A percentile compares a stretch with the other conserved stretches of the same genome.
These are phyloP conservation scores for Glaciozyma martinii DNA, from an alignment of 768 basidiomycete species.

Conservation along the genomic window DNA sequence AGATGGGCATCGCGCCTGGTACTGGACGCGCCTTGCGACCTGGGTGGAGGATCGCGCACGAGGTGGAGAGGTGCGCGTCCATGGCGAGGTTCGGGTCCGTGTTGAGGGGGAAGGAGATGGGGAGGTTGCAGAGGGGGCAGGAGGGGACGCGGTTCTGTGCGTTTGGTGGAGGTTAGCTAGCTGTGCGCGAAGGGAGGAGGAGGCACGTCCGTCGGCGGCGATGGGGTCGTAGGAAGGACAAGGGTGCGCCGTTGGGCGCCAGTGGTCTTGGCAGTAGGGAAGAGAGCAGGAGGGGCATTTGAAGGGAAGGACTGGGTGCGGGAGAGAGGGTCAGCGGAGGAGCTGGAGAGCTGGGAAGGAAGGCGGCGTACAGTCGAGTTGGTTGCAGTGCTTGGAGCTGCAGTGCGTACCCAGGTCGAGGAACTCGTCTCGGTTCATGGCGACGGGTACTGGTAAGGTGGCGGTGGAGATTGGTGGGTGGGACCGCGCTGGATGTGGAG, in stretches of 20 bases:
- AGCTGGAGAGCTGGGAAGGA: not conserved
- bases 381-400: constrained; percentile 6
- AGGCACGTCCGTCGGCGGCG: constrained; percentile 8
- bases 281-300: constrained; percentile 21
- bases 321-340: not conserved
- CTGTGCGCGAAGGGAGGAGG: too few species aligned
- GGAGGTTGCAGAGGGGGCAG: constrained; percentile 27
- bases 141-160: constrained; percentile 26
- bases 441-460: not conserved
- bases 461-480: not conserved
- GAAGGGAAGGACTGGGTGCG: constrained; percentile 23
- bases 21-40: not conserved
- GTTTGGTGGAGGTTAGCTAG: not conserved
- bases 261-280: constrained; percentile 21
- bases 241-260: constrained; percentile 11
- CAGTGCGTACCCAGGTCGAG: constrained; percentile 12
- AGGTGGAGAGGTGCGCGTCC: constrained; percentile 23
- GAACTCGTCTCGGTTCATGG: not conserved
- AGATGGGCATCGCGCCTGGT: constrained; percentile 11
- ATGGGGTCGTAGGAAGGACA: constrained; percentile 15
- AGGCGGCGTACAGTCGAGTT: constrained; percentile 21
- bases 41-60: constrained; percentile 21
- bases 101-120: constrained; percentile 13
- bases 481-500: not conserved
- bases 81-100: constrained; percentile 27